Evolutionary conservation across 306 rosid genomes (phyloP).

Genomic region (Coriaria nepalensis): DNA sequence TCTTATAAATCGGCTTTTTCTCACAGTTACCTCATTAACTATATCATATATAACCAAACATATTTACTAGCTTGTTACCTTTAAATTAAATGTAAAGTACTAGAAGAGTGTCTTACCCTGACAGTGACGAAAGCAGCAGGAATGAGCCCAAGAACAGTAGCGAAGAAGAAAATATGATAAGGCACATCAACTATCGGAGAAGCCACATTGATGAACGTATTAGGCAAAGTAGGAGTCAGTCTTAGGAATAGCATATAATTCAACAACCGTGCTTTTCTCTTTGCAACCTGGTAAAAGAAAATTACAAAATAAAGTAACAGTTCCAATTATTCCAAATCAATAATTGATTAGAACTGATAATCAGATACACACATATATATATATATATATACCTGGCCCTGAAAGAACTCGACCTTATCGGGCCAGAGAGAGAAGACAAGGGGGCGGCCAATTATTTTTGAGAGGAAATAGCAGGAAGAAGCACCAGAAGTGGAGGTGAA

Average conservation of each 20-base stretch:
- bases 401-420: conserved; percentile 69
- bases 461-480: conserved; percentile 85
- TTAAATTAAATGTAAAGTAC: too few relatives aligned
- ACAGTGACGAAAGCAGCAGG: conserved; percentile 95
- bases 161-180: conserved; percentile 68
- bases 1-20: too few relatives aligned
- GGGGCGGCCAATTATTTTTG: conserved; percentile 83
- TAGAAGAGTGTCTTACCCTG: conserved; percentile 35
- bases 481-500: conserved; percentile 93
- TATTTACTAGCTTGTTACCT: too few relatives aligned
- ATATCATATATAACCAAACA: too few relatives aligned
- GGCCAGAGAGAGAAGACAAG: conserved; percentile 73
- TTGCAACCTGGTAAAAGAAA: conserved; percentile 55
- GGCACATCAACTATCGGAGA: conserved; percentile 97
- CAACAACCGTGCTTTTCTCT: conserved; percentile 58
- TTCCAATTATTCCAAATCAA: background rate
- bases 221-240: conserved; percentile 87
- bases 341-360: background rate
- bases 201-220: conserved; percentile 86
- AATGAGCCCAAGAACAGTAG: conserved; percentile 69
- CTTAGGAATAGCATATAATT: conserved; percentile 95
- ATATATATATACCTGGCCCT: conserved; percentile 52
- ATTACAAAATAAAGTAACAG: background rate
- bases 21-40: too few relatives aligned
- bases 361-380: too few relatives aligned